Evolutionary conservation across 176 grass and related monocot genomes (phyloP).

Genomic region (Hordeum marinum): DNA sequence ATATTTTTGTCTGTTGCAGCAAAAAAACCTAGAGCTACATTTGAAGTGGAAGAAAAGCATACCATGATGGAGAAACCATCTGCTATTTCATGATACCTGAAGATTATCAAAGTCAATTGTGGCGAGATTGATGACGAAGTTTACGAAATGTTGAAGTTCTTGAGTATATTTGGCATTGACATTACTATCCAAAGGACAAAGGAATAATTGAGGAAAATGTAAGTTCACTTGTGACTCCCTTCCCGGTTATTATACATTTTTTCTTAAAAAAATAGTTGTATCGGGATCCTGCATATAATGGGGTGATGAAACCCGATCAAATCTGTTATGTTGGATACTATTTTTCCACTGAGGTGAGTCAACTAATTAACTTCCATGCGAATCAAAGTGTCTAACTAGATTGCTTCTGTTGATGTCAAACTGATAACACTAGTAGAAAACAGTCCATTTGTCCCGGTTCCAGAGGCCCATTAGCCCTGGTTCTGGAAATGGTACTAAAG

Average conservation of each 20-base stretch:
- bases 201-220: neutral
- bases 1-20: neutral
- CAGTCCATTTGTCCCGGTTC: no score
- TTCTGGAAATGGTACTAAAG: no score
- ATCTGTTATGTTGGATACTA: no score
- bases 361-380: no score
- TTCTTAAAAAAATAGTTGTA: neutral
- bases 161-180: neutral
- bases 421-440: no score
- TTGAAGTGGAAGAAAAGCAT: neutral
- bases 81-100: neutral
- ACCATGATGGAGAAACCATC: neutral
- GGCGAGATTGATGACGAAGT: neutral
- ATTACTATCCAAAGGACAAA: neutral
- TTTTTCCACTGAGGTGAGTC: no score
- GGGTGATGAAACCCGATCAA: no score
- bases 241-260: neutral
- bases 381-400: no score
- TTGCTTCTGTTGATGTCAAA: no score
- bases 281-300: neutral
- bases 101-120: neutral
- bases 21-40: neutral
- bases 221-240: neutral
- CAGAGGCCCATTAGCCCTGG: no score
- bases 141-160: neutral